These are phyloP conservation scores for Cymbidium sinense DNA, from an alignment of 106 monocot genomes.

Conservation along the genomic window DNA sequence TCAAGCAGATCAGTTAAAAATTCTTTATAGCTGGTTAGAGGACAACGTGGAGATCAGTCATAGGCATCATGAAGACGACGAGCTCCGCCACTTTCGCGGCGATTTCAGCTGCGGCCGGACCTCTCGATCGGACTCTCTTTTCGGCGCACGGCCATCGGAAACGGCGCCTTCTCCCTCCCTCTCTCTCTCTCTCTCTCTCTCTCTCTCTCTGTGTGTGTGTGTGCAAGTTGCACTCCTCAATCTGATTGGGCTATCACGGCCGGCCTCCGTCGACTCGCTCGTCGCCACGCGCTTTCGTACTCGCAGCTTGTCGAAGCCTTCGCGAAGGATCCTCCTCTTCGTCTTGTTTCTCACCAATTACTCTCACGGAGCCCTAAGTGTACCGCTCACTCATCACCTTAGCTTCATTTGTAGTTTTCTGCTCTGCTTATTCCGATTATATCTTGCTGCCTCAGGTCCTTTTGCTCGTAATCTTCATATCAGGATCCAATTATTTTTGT, in stretches of 20 bases:
- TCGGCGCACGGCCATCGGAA: neutral
- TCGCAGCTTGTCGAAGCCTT: neutral
- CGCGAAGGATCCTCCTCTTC: neutral
- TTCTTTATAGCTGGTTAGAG: neutral
- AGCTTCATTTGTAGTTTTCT: neutral
- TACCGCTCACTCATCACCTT: neutral
- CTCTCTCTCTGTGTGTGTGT: too few species aligned
- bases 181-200: too few species aligned
- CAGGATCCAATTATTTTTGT: too few species aligned
- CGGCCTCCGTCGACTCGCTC: neutral
- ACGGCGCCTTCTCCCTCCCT: neutral
- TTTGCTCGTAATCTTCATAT: too few species aligned
- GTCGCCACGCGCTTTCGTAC: neutral
- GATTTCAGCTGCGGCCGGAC: slow-evolving; percentile 1
- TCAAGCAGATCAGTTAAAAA: neutral
- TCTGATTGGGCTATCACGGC: too few species aligned
- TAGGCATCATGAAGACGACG: neutral
- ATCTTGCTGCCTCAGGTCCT: too few species aligned
- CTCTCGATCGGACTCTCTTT: neutral
- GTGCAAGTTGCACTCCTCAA: too few species aligned
- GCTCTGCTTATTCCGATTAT: too few species aligned
- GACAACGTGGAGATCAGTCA: neutral
- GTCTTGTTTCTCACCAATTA: neutral
- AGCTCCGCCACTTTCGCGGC: neutral
- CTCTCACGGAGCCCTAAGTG: neutral